Conservation (phyloP, 352 stramenopile genomes). For the Pythium sukuiense region DNA sequence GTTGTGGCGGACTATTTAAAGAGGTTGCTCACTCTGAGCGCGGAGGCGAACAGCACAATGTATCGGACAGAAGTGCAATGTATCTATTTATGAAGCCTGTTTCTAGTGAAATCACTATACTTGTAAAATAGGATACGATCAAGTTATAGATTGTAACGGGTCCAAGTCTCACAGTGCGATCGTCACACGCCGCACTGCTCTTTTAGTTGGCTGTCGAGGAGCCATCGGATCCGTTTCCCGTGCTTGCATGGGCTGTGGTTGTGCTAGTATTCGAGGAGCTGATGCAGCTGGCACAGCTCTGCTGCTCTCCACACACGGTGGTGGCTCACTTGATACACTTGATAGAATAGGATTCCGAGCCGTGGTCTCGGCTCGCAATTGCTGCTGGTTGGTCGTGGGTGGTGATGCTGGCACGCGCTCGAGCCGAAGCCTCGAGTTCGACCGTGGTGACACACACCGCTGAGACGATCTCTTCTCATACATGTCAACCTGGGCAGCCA, state of each 20-base stretch:
- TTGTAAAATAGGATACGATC: too few species aligned
- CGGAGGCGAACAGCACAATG: too few species aligned
- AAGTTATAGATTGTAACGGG: too few species aligned
- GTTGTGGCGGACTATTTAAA: too few species aligned
- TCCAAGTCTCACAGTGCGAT: conserved; percentile 7
- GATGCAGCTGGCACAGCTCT: background rate
- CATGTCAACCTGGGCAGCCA: background rate
- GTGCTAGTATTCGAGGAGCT: background rate
- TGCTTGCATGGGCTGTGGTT: background rate
- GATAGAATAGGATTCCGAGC: too few species aligned
- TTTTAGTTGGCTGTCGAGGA: background rate
- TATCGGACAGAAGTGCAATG: too few species aligned
- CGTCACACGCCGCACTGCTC: conserved; percentile 16
- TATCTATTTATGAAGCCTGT: too few species aligned
- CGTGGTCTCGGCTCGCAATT: background rate
- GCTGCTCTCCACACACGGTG: too few species aligned
- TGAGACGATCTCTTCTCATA: background rate
- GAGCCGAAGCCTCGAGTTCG: background rate
- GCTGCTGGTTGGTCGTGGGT: background rate
- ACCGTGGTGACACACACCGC: background rate
- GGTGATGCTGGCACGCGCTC: background rate
- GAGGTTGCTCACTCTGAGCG: too few species aligned
- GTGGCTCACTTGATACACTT: too few species aligned
- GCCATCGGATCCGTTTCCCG: background rate
- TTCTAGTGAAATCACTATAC: too few species aligned